Evolutionary conservation across 352 stramenopile genomes (phyloP).

Genomic region (Globisporangium viniferum): DNA sequence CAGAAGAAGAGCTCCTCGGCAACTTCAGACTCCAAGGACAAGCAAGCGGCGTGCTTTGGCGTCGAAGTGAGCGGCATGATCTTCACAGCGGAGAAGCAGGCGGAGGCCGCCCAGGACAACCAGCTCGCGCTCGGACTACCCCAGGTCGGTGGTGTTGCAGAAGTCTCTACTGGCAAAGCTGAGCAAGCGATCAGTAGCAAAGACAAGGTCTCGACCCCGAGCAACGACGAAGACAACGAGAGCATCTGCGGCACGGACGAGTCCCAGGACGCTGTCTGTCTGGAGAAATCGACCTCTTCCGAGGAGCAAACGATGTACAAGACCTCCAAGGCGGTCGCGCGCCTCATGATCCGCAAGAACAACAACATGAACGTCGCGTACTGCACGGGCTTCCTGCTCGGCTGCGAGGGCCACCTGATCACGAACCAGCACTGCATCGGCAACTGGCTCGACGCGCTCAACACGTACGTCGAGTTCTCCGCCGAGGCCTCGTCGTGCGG

Average conservation of each 20-base stretch:
- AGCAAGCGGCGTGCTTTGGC: constrained; percentile 28
- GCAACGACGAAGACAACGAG: constrained; percentile 33
- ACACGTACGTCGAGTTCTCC: constrained; percentile 69
- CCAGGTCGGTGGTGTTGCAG: background rate
- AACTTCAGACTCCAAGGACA: background rate
- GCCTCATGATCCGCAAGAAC: constrained; percentile 64
- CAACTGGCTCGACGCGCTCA: constrained; percentile 54
- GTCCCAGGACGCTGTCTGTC: constrained; percentile 63
- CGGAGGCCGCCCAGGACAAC: constrained; percentile 18
- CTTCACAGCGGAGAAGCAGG: constrained; percentile 37
- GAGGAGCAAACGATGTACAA: constrained; percentile 34
- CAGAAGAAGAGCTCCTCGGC: background rate
- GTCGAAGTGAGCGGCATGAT: constrained; percentile 51
- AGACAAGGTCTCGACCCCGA: constrained; percentile 9
- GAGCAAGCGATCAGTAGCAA: background rate
- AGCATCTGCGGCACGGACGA: constrained; percentile 69
- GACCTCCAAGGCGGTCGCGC: constrained; percentile 46
- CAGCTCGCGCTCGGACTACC: constrained; percentile 24
- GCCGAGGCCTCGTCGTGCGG: constrained; percentile 49
- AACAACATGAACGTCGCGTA: constrained; percentile 56
- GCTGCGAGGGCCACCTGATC: constrained; percentile 73
- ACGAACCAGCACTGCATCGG: constrained; percentile 82
- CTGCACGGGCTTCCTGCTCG: constrained; percentile 70
- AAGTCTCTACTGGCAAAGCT: background rate
- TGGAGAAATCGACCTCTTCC: constrained; percentile 26